Conservation (phyloP, 2,329 filamentous ascomycete genomes). For the Calonectria henricotiae region DNA sequence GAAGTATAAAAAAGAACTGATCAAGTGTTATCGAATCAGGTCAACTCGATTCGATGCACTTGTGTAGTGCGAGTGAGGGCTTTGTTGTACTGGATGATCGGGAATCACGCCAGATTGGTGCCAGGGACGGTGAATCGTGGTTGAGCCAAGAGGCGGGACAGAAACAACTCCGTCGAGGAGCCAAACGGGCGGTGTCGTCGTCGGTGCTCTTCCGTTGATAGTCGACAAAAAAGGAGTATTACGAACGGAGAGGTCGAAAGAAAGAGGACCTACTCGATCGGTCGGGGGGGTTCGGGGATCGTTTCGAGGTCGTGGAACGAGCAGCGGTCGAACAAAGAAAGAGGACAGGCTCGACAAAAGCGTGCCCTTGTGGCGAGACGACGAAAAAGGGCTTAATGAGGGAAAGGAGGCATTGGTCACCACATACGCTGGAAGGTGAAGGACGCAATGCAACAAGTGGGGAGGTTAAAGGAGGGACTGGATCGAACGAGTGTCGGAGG, state of each 20-base stretch:
- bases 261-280: conserved; percentile 39
- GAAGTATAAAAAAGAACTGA: conserved; percentile 27
- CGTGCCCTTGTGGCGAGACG: conserved; percentile 39
- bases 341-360: conserved; percentile 41
- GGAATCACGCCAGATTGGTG: conserved; percentile 28
- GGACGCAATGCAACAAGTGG: conserved; percentile 51
- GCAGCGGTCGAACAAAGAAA: conserved; percentile 44
- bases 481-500: conserved; percentile 60
- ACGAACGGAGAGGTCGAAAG: conserved; percentile 20
- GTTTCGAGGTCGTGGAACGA: conserved; percentile 43
- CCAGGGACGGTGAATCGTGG: conserved; percentile 29
- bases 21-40: conserved; percentile 44
- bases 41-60: conserved; percentile 49
- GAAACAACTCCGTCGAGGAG: conserved; percentile 31
- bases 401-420: conserved; percentile 44
- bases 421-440: conserved; percentile 44
- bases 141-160: conserved; percentile 6
- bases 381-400: conserved; percentile 45
- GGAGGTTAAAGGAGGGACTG: conserved; percentile 60
- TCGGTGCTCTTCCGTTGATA: conserved; percentile 38
- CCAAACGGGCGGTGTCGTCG: conserved; percentile 32
- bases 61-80: conserved; percentile 29
- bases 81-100: conserved; percentile 26
- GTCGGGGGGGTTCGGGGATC: conserved; percentile 31
- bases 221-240: conserved; percentile 34